Evolutionary conservation across 202 grass and related monocot species (phyloP), one percentile per base, ranked within the genome.

Genomic region (Schoenoplectus tabernaemontani): DNA sequence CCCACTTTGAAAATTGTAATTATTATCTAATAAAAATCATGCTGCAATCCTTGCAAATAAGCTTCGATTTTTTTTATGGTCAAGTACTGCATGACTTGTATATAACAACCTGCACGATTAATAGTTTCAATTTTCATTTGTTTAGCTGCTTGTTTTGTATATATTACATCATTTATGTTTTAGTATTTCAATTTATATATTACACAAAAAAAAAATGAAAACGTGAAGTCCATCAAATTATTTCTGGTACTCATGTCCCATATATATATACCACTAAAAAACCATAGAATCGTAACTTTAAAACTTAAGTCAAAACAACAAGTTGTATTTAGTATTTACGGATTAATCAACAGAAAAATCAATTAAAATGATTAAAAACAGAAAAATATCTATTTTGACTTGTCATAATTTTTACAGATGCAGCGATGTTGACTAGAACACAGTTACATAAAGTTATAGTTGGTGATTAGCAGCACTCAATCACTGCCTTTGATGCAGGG

Each of bases 1-100:
- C 15, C 77, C 77, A 80, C 47, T 80, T 80, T 20, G 17, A 12
- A 80, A 62, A 59, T 50, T 80, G 60, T 50, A 33, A 80, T 80
- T 50, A 64, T 64, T 80, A 48, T 80, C 39, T 64, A 28, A 61
- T 63, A n/a, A 41, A 57, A 65, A 11, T 80, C 59, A 80, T 63
- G 41, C n/a, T 80, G 7, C 58, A 50, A 64, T 44, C 58, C 77
- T 47, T 79, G 59, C 59, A 80, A 50, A 48, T 64, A 16, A 28
- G 24, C 41, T 2, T 1, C 11, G 3, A 30, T 33, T 9, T 63
- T 64, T 32, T 43, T 9, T 79, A 16, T 79, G 57, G 20, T 37
- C 17, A 26, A 23, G n/a, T 59, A 42, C 20, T 59, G 41, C 15
- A n/a, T 50, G 51, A 6, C 44, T 73, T 17, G 1, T 73, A 8